A percentile compares a stretch with the other conserved stretches of the same genome.
Conservation (phyloP, 768 basidiomycete genomes). For the Naematelia aurantialba region DNA sequence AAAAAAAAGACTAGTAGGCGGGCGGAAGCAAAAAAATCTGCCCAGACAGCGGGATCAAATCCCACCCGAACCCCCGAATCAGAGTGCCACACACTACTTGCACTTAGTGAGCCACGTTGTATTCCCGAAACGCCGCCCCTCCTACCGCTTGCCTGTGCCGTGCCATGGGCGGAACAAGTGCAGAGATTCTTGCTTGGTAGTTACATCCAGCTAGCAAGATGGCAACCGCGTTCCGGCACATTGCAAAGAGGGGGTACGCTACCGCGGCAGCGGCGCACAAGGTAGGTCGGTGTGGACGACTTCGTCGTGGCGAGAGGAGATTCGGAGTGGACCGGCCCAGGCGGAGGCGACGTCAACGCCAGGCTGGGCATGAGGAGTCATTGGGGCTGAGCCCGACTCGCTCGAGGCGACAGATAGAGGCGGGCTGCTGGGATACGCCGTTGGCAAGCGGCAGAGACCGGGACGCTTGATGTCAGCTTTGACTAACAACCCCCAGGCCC, state of each 20-base stretch:
- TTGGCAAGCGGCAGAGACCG: too few species aligned
- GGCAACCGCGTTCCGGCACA: conserved; percentile 42
- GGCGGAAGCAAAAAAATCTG: not conserved
- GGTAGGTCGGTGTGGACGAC: conserved; percentile 42
- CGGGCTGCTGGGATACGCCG: conserved; percentile 6
- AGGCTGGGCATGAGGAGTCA: too few species aligned
- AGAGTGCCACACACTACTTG: too few species aligned
- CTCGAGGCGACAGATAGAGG: too few species aligned
- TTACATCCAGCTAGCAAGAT: too few species aligned
- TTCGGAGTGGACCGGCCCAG: too few species aligned
- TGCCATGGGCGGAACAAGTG: not conserved
- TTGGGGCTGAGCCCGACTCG: too few species aligned
- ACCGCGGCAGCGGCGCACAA: conserved; percentile 39
- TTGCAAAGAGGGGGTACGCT: conserved; percentile 47
- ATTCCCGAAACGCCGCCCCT: not conserved
- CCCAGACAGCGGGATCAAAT: not conserved
- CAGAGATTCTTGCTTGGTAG: not conserved
- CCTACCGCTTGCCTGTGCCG: not conserved
- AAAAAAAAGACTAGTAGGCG: not conserved
- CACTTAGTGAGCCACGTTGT: too few species aligned
- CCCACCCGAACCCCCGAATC: too few species aligned
- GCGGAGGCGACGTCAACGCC: too few species aligned
- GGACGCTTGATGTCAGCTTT: not conserved
- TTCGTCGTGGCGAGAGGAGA: too few species aligned
- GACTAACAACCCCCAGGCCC: conserved; percentile 26